Conservation (phyloP, 192 early-diverging fungal genomes). For the Gonapodya prolifera region DNA sequence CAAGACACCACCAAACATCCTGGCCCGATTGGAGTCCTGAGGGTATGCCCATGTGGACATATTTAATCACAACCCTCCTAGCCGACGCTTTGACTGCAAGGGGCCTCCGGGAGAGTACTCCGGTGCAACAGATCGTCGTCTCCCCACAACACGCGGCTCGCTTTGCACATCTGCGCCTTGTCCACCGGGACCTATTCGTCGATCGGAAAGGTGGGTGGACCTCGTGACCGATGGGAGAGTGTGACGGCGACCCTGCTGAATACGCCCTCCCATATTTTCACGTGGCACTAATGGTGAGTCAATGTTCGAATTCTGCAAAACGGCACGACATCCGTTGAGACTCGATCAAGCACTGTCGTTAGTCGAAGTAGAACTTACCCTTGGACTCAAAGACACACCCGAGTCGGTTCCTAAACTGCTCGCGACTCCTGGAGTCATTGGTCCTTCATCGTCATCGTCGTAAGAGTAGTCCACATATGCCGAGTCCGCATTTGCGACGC, state of each 20-base stretch:
- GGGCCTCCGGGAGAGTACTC: neutral
- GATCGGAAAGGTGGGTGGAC: neutral
- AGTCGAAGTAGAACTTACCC: neutral
- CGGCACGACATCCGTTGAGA: too few species aligned
- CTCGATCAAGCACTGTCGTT: too few species aligned
- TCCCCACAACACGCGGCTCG: neutral
- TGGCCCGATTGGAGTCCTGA: too few species aligned
- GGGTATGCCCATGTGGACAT: too few species aligned
- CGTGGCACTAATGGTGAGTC: neutral
- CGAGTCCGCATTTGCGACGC: too few species aligned
- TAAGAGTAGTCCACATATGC: neutral
- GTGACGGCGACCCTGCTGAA: neutral
- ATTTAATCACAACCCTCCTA: neutral
- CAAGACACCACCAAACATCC: too few species aligned
- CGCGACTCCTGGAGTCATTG: neutral
- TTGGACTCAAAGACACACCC: neutral
- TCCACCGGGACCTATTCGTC: neutral
- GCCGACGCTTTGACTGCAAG: neutral
- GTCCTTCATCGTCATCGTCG: neutral
- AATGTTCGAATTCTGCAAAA: neutral
- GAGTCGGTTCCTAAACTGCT: neutral
- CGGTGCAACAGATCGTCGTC: neutral
- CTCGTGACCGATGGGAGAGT: neutral
- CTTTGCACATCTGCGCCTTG: neutral
- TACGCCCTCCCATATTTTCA: neutral